Conservation (phyloP, 2,329 filamentous ascomycete species). For the Colletotrichum karsti region DNA sequence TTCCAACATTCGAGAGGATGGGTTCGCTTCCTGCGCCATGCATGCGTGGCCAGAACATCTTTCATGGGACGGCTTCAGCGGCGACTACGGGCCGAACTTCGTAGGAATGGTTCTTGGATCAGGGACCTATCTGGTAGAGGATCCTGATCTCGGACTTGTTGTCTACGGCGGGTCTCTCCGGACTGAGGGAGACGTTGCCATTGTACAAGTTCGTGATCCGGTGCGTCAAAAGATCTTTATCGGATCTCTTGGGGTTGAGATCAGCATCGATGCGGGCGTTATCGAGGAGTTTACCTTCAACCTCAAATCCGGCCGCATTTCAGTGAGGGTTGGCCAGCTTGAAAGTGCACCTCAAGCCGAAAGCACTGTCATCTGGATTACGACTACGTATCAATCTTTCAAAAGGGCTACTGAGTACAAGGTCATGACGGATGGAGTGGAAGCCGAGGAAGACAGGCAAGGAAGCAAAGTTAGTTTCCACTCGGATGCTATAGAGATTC, state of each 20-base stretch:
- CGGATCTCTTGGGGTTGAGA: conserved; percentile 50
- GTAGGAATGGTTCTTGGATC: conserved; percentile 59
- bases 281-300: conserved; percentile 47
- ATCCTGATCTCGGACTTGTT: conserved; percentile 51
- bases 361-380: neutral
- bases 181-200: conserved; percentile 33
- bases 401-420: neutral
- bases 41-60: conserved; percentile 65
- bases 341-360: accelerated
- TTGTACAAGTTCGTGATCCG: conserved; percentile 52
- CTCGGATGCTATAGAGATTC: neutral
- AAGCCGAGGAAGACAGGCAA: neutral
- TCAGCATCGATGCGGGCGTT: conserved; percentile 47
- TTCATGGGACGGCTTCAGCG: conserved; percentile 63
- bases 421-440: neutral
- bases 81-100: conserved; percentile 65
- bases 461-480: neutral
- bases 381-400: neutral
- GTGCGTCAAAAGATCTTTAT: conserved; percentile 56
- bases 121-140: conserved; percentile 56
- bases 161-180: conserved; percentile 55
- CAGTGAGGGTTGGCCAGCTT: accelerated
- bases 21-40: conserved; percentile 63
- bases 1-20: conserved; percentile 63
- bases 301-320: accelerated